Evolutionary conservation across 1,284 basidiomycete genomes (phyloP).

Genomic region (Trametes pubescens): DNA sequence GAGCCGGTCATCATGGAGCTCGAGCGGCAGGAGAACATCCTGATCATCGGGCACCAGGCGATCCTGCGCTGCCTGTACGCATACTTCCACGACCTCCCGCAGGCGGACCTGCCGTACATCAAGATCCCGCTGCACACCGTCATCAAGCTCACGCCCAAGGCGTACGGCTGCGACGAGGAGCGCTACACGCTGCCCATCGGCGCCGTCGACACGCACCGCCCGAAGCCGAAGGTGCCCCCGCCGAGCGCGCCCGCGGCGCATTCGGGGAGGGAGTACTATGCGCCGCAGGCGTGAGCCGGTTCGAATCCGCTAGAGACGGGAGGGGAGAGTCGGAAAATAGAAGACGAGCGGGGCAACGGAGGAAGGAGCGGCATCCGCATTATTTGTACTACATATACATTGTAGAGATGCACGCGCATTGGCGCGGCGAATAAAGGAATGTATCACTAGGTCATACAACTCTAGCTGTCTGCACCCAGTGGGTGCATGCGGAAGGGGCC

Average conservation of each 20-base stretch:
- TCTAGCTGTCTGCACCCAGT: constrained; percentile 6
- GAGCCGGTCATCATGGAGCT: constrained; percentile 99
- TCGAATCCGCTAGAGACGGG: too few species aligned
- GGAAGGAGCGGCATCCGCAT: background rate
- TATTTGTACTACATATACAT: constrained; percentile 24
- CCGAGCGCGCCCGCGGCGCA: constrained; percentile 36
- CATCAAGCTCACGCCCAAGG: constrained; percentile 97
- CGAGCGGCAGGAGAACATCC: constrained; percentile 95
- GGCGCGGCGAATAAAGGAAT: constrained; percentile 22
- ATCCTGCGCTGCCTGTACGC: constrained; percentile 92
- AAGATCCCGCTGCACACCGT: constrained; percentile 97
- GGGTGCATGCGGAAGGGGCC: background rate
- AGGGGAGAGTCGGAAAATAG: background rate
- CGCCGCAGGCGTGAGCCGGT: constrained; percentile 28
- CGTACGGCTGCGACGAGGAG: constrained; percentile 99
- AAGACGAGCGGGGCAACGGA: too few species aligned
- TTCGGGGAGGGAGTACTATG: constrained; percentile 48
- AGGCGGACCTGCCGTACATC: constrained; percentile 97
- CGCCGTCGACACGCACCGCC: constrained; percentile 93
- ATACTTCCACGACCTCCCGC: constrained; percentile 93
- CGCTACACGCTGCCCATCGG: constrained; percentile 88
- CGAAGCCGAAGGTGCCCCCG: constrained; percentile 69
- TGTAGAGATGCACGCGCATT: constrained; percentile 2
- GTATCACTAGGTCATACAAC: constrained; percentile 24
- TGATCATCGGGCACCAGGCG: constrained; percentile 97